Evolutionary conservation across 1,139 yeast species (phyloP), one percentile per base, ranked within the genome.

Genomic region (Candida anutae): DNA sequence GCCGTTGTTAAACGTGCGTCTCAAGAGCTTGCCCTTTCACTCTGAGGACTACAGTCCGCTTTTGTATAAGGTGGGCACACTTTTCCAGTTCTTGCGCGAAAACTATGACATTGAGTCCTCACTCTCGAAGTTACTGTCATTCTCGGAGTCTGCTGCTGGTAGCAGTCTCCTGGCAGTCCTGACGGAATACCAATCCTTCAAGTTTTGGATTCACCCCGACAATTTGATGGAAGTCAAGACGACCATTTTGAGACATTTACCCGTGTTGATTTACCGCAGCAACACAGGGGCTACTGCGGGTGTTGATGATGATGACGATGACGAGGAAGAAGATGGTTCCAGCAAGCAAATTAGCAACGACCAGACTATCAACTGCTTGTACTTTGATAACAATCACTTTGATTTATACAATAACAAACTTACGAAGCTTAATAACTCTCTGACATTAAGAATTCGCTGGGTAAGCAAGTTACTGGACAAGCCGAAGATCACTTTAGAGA

Each of bases 201-300:
- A 85, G 58, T 88, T 88, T 55, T 90, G 98, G 98, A 70, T 90
- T 28, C 97, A 90, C 50, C 90, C 90, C 11, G 98, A 90, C 46
- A 87, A 90, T 52, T 64, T 88, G 50, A 88, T 88, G 95, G 97
- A 90, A 57, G 95, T 87, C 33, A 90, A 90, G 59, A 85, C 97
- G 15, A 77, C 87, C 38, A 84, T 90, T 39, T 70, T 90, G 48
- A 80, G 97, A 53, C 95, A 87, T 46, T 71, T 90, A 42, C 98
- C 98, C 0, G 94, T 88, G 4, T 68, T 90, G 37, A 82, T 90
- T 27, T 90, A 85, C 53, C 75, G 74, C 37, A 56, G 58, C 24
- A 55, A 52, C 30, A 53, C 50, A 11, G 17, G 16, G 15, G 14
- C 22, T 16, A 51, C 43, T 14, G 53, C 48, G 21, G 42, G 34